Percentiles rank a stretch among this genome's conserved stretches.
These are phyloP conservation scores for Colletotrichum paranaense DNA, from an alignment of 2,329 filamentous ascomycete species.

Conservation along the genomic window DNA sequence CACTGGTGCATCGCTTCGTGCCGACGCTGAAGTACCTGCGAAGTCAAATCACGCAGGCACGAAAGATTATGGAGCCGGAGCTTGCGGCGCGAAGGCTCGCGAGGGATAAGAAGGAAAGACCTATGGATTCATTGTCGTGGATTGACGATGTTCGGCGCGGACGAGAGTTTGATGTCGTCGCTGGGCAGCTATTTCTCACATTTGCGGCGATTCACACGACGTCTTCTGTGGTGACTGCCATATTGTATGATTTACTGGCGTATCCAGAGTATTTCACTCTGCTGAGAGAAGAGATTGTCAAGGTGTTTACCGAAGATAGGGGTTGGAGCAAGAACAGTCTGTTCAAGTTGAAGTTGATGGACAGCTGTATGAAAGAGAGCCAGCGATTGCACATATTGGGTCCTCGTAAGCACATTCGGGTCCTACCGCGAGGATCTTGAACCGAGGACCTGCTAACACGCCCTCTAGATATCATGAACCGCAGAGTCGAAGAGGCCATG, in stretches of 20 bases:
- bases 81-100: conserved; percentile 39
- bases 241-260: conserved; percentile 51
- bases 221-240: conserved; percentile 47
- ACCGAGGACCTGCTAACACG: not conserved
- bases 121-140: conserved; percentile 56
- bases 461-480: conserved; percentile 5
- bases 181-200: conserved; percentile 81
- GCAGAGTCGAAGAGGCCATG: conserved; percentile 5
- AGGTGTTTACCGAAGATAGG: conserved; percentile 45
- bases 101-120: conserved; percentile 41
- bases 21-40: conserved; percentile 50
- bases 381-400: conserved; percentile 40
- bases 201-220: conserved; percentile 64
- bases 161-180: conserved; percentile 73
- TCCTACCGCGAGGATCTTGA: too few species aligned
- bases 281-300: conserved; percentile 54
- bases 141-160: conserved; percentile 54
- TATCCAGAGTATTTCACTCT: conserved; percentile 52
- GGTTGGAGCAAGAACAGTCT: conserved; percentile 49
- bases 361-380: conserved; percentile 55
- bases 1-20: conserved; percentile 56
- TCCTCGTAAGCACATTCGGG: not conserved
- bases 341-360: conserved; percentile 51
- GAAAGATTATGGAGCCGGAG: conserved; percentile 47
- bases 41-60: conserved; percentile 48